Conservation (phyloP, 352 stramenopile genomes). For the Globisporangium abappressorium region DNA sequence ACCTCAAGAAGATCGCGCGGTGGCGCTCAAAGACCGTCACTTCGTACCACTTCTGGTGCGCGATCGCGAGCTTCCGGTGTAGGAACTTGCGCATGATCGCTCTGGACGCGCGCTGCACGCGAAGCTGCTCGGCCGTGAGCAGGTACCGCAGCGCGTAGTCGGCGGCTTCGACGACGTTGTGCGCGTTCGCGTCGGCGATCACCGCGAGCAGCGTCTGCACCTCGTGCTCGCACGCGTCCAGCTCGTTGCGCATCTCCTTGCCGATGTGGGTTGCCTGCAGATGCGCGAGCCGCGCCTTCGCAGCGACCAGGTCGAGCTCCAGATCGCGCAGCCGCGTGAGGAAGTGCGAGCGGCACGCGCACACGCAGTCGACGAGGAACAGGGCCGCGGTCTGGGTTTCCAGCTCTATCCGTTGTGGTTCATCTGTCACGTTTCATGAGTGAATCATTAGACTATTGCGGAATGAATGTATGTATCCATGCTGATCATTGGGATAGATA, state of each 20-base stretch:
- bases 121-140: slow-evolving; percentile 44
- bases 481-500: not conserved
- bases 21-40: slow-evolving; percentile 45
- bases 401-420: slow-evolving; percentile 20
- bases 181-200: slow-evolving; percentile 34
- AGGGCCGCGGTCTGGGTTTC: slow-evolving; percentile 17
- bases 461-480: not conserved
- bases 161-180: slow-evolving; percentile 48
- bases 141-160: slow-evolving; percentile 68
- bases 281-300: slow-evolving; percentile 28
- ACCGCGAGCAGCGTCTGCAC: slow-evolving; percentile 35
- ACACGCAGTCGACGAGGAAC: slow-evolving; percentile 40
- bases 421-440: not conserved
- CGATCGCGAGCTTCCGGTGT: slow-evolving; percentile 32
- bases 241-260: slow-evolving; percentile 67
- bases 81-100: slow-evolving; percentile 46
- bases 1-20: slow-evolving; percentile 36
- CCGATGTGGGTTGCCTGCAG: slow-evolving; percentile 50
- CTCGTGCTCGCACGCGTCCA: slow-evolving; percentile 48
- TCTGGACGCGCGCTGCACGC: slow-evolving; percentile 46
- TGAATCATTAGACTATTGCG: not conserved
- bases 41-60: slow-evolving; percentile 44
- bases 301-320: slow-evolving; percentile 34
- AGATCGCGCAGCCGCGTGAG: slow-evolving; percentile 44
- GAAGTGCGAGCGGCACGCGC: slow-evolving; percentile 40